These are phyloP conservation scores for Vaccinium myrtillus DNA, from an alignment of 148 eudicot genomes.

Conservation along the genomic window DNA sequence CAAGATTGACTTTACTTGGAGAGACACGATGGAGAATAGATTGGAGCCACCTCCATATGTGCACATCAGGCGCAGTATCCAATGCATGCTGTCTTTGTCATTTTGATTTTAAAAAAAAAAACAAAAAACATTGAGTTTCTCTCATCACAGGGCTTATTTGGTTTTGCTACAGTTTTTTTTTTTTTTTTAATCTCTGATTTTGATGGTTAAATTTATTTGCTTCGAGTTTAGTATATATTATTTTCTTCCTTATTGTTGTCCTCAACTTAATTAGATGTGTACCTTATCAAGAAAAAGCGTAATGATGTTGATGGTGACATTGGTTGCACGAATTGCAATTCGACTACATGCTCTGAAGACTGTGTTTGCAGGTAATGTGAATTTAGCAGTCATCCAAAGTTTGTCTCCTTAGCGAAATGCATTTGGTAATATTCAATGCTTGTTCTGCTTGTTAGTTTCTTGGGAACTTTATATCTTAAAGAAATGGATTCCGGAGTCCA, in stretches of 20 bases:
- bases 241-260: constrained; percentile 5
- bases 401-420: neutral
- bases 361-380: constrained; percentile 84
- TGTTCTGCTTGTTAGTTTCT: neutral
- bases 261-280: constrained; percentile 62
- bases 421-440: neutral
- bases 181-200: no score
- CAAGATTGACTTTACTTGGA: constrained; percentile 50
- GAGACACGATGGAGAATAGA: constrained; percentile 41
- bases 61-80: constrained; percentile 95
- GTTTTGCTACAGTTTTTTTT: neutral
- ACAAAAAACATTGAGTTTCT: neutral
- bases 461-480: neutral
- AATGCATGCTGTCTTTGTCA: constrained; percentile 10
- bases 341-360: constrained; percentile 58
- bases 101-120: no score
- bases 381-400: neutral
- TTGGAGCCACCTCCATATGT: constrained; percentile 67
- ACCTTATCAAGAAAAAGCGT: constrained; percentile 80
- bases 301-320: constrained; percentile 41
- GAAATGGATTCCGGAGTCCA: neutral
- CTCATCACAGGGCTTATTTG: neutral
- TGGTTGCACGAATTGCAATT: constrained; percentile 76
- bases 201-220: constrained; percentile 4
- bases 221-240: neutral